Evolutionary conservation across 2,329 filamentous ascomycete genomes (phyloP), one percentile per base, ranked within the genome.

Genomic region (Verticillium klebahnii): DNA sequence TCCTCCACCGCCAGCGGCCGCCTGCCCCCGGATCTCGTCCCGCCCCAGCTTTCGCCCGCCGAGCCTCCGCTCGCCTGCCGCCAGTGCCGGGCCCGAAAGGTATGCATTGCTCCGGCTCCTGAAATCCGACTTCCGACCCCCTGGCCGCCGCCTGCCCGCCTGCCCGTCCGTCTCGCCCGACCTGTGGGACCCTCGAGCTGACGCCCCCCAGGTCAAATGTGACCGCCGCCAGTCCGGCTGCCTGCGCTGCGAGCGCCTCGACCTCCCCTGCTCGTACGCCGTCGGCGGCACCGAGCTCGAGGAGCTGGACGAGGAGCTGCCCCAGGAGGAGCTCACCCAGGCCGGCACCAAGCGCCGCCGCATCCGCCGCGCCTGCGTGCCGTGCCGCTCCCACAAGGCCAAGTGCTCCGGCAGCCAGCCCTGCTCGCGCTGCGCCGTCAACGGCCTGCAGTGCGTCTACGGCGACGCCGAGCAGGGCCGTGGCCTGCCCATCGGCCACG

Each of bases 301-400:
- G 45, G 45, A 52, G 17, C 19, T 52, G 3, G 45, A 52, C 19
- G 45, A 52, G 45, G 59, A 64, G 0, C 45, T 52, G 45, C 45
- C 45, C 8, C 45, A 52, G 45, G 45, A 52, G 19, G 45, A 52
- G 19, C 57, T 69, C 39, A 71, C 69, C 0, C 63, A 71, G 25
- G 69, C 70, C 2, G 70, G 70, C 0, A 68, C 65, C 34, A 68
- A 69, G 61, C 63, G 70, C 5, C 62, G 67, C 1, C 62, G 70
- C 0, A 65, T 63, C 1, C 58, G 61, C 0, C 61, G 58, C 9
- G 74, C 74, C 17, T 77, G 74, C 60, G 59, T 67, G 5, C 54
- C 65, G 11, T 77, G 74, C 63, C 69, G 74, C 8, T 63, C 63
- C 40, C 67, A 69, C 12, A 76, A 76, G 61, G 66, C 70, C 0